These are phyloP conservation scores for Discostella pseudostelligera DNA, from an alignment of 108 stramenopile species.

Conservation along the genomic window DNA sequence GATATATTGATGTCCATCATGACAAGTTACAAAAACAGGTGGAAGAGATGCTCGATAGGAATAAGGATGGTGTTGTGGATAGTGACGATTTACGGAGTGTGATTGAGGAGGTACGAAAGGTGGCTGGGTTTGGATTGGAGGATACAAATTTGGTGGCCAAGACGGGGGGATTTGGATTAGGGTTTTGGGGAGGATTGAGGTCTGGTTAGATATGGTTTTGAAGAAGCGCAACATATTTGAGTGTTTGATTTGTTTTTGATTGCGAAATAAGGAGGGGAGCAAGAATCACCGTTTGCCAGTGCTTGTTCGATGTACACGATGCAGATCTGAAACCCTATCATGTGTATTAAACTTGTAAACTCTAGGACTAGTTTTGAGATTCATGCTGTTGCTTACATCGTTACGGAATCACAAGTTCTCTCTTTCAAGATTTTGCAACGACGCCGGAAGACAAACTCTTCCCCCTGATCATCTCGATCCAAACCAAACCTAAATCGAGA, in stretches of 20 bases:
- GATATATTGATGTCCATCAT: slow-evolving; percentile 53
- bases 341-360: too few species aligned
- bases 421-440: too few species aligned
- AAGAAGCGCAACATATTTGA: too few species aligned
- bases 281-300: not conserved
- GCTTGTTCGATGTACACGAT: not conserved
- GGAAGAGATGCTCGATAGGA: slow-evolving; percentile 38
- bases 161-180: slow-evolving; percentile 41
- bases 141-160: slow-evolving; percentile 3
- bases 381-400: too few species aligned
- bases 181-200: slow-evolving; percentile 43
- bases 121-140: slow-evolving; percentile 35
- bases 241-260: too few species aligned
- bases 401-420: too few species aligned
- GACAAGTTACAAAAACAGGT: slow-evolving; percentile 47
- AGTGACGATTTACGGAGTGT: slow-evolving; percentile 25
- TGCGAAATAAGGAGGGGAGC: too few species aligned
- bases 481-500: too few species aligned
- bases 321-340: not conserved
- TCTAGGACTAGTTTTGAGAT: too few species aligned
- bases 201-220: too few species aligned
- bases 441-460: too few species aligned
- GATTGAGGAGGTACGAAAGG: slow-evolving; percentile 29
- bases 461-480: too few species aligned
- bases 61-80: slow-evolving; percentile 41